Evolutionary conservation across 345 rosid genomes (phyloP), one percentile per base, ranked within the genome.

Genomic region (Euphorbia lathyris): DNA sequence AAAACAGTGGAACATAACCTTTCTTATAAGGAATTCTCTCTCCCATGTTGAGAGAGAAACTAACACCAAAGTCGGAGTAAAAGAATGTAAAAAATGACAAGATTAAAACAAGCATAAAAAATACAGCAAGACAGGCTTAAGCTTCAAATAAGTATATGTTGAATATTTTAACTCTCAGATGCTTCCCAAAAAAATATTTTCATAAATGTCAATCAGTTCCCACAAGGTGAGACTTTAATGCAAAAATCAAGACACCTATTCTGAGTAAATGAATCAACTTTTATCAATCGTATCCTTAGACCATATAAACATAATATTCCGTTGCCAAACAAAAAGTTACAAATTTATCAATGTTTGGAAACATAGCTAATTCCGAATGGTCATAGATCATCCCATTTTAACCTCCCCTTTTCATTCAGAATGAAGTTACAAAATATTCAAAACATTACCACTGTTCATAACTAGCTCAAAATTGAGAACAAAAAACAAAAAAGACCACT

Each of bases 371-470:
- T 34, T 34, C 38, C 7, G 7, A 34, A 34, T 34, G 3, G 38
- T 34, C 38, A 34, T 34, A 3, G 38, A 34, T 34, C 38, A 34
- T 34, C 38, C 7, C 38, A 34, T 34, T 34, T 34, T 45, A 11
- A 45, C 16, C 23, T 27, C 25, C 30, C n/a, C 29, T 27, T 27
- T 29, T 47, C 57, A 48, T 26, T 65, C 32, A 20, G 1, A 9
- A 48, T 19, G n/a, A 23, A 29, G 36, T 45, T 65, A 47, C 57
- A 65, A 65, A 65, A 65, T 29, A 34, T 47, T 19, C 57, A 48
- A 7, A 48, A 25, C 17, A 13, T 20, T 63, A 16, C 9, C 56
- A 27, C 17, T 47, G n/a, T 43, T 34, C 14, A 10, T 47, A 8
- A 12, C 36, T 13, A 13, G 64, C 36, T 45, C 50, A 17, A 1